Base-by-base conservation (phyloP, 2,329 filamentous ascomycete species). In the Dactylonectria macrodidyma region DNA sequence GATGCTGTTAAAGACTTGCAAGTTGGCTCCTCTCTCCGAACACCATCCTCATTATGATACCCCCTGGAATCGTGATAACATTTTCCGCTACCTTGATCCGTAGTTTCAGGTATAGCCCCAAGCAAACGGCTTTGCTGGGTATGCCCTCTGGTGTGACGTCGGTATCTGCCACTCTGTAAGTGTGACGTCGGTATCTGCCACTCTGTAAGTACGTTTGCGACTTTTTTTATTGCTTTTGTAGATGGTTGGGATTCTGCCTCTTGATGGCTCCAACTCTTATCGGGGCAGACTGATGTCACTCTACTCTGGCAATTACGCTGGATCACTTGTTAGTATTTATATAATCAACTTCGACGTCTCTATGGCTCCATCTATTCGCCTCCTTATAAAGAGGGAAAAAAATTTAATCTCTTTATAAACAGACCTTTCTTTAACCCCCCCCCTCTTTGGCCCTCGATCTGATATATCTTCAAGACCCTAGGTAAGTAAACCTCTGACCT, bases 121-220 rank as follows among this genome's bases (percentile, higher is more conserved):
- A 70, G 56, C 46, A 79, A 6, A 86, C 87, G 0, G 87, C 86
- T 0, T 83, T 85, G 0, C 80, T 87, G n/a, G 87, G 86, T 1
- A 75, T 76, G 72, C 74, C 75, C 1, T 74, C 71, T 2, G 73
- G 75, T 1, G 67, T 48, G 3, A 67, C 73, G 5, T 72, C 71
- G 3, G 55, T 75, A 4, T 33, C 68, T 5, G 69, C 73, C n/a
- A 77, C 75, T 1, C 54, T 75, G 3, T 68, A 11, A 67, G 72
- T 11, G 67, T 48, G 3, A 67, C 73, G 5, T 72, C 71, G 3
- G 55, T 75, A 4, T 33, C 68, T 5, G 69, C 73, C n/a, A 77
- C 75, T 1, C 54, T 75, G 3, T 68, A 11, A 67, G 72, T 11
- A 75, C 73, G 5, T 70, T 68, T 26, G 75, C 74, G 7, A 76